phyloP scores from a whole-genome alignment of 208 protist genomes.

The Wallacemonas sp. region DNA sequence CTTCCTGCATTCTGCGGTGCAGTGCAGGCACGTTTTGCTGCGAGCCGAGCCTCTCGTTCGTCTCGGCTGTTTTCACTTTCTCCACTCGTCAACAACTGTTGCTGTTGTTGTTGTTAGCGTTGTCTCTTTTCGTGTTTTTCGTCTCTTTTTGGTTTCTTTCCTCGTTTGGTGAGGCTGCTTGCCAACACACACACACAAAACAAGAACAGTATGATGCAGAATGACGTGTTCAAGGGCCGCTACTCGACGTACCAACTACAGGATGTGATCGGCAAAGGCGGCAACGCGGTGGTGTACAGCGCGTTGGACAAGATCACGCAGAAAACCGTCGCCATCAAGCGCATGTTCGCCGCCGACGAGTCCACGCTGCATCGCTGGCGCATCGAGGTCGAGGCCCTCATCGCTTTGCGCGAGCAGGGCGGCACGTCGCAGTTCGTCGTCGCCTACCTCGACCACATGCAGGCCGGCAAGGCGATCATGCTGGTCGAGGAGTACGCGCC shows the following conservation, averaged over 20 bases:
- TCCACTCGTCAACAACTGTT: too few relatives aligned
- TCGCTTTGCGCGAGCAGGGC: conserved; percentile 39
- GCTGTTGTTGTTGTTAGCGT: conserved; percentile 2
- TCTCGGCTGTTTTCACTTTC: too few relatives aligned
- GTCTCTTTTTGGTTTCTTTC: conserved; percentile 16
- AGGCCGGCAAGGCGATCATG: conserved; percentile 52
- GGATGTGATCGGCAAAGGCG: conserved; percentile 73
- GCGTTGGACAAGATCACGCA: conserved; percentile 55
- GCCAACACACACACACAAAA: not conserved
- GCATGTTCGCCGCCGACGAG: conserved; percentile 46
- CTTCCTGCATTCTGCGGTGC: too few relatives aligned
- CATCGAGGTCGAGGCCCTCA: conserved; percentile 69
- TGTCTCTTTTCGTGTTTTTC: conserved; percentile 12
- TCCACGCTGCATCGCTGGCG: conserved; percentile 57
- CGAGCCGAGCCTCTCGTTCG: too few relatives aligned
- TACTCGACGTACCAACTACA: conserved; percentile 81
- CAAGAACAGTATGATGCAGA: conserved; percentile 19
- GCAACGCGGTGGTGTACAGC: conserved; percentile 71
- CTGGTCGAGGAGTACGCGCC: conserved; percentile 79
- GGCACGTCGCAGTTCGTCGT: conserved; percentile 43
- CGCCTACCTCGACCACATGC: conserved; percentile 83
- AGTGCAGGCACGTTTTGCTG: too few relatives aligned
- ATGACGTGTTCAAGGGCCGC: conserved; percentile 64
- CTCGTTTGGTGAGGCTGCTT: not conserved
- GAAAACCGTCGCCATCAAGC: conserved; percentile 69